Conservation (phyloP, 345 rosid species). For the Pistacia integerrima region DNA sequence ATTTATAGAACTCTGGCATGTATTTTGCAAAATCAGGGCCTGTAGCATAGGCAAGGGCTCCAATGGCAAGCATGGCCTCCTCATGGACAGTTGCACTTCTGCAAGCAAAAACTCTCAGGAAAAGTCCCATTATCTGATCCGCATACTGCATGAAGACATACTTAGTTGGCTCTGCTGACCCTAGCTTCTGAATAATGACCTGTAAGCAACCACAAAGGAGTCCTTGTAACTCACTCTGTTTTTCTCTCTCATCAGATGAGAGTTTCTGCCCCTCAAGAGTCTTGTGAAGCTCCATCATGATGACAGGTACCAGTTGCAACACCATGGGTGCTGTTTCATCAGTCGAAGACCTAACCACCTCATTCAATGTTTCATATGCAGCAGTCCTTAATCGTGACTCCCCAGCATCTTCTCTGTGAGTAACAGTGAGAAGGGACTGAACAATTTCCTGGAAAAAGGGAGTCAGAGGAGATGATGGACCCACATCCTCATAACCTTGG, state of each 20-base stretch:
- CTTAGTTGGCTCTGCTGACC: constrained; percentile 62
- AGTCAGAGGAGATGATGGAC: constrained; percentile 55
- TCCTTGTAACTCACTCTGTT: constrained; percentile 69
- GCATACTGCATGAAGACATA: constrained; percentile 65
- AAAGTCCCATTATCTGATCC: constrained; percentile 75
- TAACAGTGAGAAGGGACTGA: constrained; percentile 67
- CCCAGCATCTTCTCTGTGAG: constrained; percentile 61
- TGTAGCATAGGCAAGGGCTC: constrained; percentile 74
- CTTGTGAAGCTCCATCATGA: constrained; percentile 71
- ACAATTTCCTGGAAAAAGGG: constrained; percentile 77
- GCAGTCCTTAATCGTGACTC: constrained; percentile 45
- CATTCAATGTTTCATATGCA: constrained; percentile 44
- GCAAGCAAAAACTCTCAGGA: constrained; percentile 72
- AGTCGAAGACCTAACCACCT: constrained; percentile 40
- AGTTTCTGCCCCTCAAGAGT: constrained; percentile 70
- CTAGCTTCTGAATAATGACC: constrained; percentile 70
- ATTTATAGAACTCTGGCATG: constrained; percentile 74
- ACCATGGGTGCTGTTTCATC: constrained; percentile 71
- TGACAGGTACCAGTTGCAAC: constrained; percentile 59
- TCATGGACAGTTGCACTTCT: constrained; percentile 81
- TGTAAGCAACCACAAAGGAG: constrained; percentile 80
- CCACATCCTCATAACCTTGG: constrained; percentile 42
- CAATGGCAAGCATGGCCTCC: constrained; percentile 82
- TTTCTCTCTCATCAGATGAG: constrained; percentile 58
- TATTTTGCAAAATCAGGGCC: constrained; percentile 68